These are phyloP conservation scores for Cenchrus fungigraminus DNA, from an alignment of 176 grass and related monocot genomes.

Conservation along the genomic window DNA sequence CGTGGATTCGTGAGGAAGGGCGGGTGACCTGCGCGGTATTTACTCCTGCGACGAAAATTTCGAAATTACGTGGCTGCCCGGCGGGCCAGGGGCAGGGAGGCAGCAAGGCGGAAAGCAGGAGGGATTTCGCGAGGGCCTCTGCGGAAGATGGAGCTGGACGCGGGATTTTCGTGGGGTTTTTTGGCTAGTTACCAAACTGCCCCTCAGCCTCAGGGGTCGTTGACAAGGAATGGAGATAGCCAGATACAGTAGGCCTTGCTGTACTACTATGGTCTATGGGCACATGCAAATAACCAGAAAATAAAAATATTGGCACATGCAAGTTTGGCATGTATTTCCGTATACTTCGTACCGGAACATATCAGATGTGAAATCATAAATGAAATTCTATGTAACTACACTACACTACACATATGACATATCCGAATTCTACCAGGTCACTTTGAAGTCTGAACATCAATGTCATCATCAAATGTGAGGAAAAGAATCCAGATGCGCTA, in stretches of 20 bases:
- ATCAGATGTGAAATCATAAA: background rate
- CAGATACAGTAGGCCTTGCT: too few relatives aligned
- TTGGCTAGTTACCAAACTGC: slow-evolving; percentile 10
- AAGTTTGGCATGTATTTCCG: background rate
- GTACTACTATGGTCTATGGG: too few relatives aligned
- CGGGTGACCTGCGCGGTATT: background rate
- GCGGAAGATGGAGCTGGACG: background rate
- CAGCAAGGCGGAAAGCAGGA: background rate
- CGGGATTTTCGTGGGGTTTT: background rate
- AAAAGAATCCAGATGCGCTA: background rate
- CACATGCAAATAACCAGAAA: too few relatives aligned
- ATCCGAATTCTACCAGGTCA: background rate
- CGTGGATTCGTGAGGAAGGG: background rate
- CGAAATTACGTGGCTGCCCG: slow-evolving; percentile 14
- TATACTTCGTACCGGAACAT: background rate
- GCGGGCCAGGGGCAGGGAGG: background rate
- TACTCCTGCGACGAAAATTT: slow-evolving; percentile 28
- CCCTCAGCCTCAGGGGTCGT: background rate
- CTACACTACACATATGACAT: background rate
- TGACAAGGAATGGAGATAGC: background rate
- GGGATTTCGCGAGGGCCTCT: background rate
- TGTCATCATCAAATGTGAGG: background rate
- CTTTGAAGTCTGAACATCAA: background rate
- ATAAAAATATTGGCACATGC: background rate
- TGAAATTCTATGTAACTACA: background rate